A percentile compares a stretch with the other conserved stretches of the same genome.
These are phyloP conservation scores for Ophiostoma ips DNA, from an alignment of 2,329 filamentous ascomycete genomes.

Conservation along the genomic window DNA sequence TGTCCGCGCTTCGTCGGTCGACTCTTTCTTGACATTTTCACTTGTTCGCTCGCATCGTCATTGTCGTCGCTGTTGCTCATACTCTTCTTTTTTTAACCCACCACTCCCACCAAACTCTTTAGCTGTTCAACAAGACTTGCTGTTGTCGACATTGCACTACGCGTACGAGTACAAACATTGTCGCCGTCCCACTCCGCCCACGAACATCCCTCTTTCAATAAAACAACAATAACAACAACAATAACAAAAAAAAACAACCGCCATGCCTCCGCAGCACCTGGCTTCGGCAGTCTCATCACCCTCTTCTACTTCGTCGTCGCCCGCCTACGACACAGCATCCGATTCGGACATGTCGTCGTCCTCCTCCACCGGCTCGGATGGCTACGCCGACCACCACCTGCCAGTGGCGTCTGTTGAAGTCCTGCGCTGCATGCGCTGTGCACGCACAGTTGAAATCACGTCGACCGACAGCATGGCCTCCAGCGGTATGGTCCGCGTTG, in stretches of 20 bases:
- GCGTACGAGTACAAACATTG: too few species aligned
- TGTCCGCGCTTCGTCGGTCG: too few species aligned
- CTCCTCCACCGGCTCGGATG: constrained; percentile 18
- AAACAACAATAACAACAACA: too few species aligned
- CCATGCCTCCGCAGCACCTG: neutral
- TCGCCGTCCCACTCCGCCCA: too few species aligned
- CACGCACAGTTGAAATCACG: constrained; percentile 45
- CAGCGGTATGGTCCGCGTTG: constrained; percentile 50
- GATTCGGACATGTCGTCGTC: constrained; percentile 29
- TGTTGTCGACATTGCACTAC: neutral
- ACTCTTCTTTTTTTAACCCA: too few species aligned
- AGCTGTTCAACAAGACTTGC: too few species aligned
- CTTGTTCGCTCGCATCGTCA: too few species aligned
- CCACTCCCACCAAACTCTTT: too few species aligned
- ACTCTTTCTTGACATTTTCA: too few species aligned
- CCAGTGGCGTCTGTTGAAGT: constrained; percentile 42
- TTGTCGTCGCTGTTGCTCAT: too few species aligned
- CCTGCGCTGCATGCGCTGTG: constrained; percentile 49
- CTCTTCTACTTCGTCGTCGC: constrained; percentile 21
- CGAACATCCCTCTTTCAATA: too few species aligned
- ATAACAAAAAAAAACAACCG: too few species aligned
- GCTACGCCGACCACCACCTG: constrained; percentile 18
- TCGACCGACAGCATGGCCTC: constrained; percentile 44
- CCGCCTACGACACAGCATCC: constrained; percentile 22
- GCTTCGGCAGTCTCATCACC: constrained; percentile 19